Evolutionary conservation across 179 eudicot species (phyloP).

Genomic region (Spinacia oleracea): DNA sequence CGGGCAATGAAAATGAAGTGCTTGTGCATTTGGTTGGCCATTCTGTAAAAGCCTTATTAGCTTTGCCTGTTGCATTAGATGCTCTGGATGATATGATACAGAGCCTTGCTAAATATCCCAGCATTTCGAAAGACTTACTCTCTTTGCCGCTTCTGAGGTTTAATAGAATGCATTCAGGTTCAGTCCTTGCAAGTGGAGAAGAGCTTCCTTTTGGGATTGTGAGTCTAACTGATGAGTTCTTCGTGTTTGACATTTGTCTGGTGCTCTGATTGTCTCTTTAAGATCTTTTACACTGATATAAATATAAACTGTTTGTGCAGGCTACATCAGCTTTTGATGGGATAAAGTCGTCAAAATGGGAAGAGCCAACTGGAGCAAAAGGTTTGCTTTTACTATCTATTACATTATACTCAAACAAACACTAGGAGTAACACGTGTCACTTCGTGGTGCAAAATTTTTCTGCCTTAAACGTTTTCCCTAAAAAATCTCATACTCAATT

Average conservation of each 20-base stretch:
- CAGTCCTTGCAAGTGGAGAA: slow-evolving; percentile 87
- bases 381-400: slow-evolving; percentile 38
- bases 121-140: slow-evolving; percentile 40
- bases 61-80: slow-evolving; percentile 84
- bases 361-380: slow-evolving; percentile 97
- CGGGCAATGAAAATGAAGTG: slow-evolving; percentile 39
- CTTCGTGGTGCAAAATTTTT: too few relatives aligned
- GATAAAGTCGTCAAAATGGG: slow-evolving; percentile 77
- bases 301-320: slow-evolving; percentile 34
- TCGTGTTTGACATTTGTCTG: background rate
- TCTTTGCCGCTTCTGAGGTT: slow-evolving; percentile 68
- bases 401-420: too few relatives aligned
- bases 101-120: slow-evolving; percentile 38
- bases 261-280: slow-evolving; percentile 6
- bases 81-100: slow-evolving; percentile 74
- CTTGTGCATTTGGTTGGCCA: slow-evolving; percentile 60
- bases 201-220: slow-evolving; percentile 97
- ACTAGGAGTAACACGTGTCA: too few relatives aligned
- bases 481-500: too few relatives aligned
- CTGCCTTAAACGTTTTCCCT: too few relatives aligned
- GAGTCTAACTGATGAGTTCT: slow-evolving; percentile 34
- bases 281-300: slow-evolving; percentile 8
- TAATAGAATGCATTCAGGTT: slow-evolving; percentile 79
- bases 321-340: slow-evolving; percentile 96
- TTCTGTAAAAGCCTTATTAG: slow-evolving; percentile 77